Conservation (phyloP, 148 eudicot species). For the Selenicereus undatus region DNA sequence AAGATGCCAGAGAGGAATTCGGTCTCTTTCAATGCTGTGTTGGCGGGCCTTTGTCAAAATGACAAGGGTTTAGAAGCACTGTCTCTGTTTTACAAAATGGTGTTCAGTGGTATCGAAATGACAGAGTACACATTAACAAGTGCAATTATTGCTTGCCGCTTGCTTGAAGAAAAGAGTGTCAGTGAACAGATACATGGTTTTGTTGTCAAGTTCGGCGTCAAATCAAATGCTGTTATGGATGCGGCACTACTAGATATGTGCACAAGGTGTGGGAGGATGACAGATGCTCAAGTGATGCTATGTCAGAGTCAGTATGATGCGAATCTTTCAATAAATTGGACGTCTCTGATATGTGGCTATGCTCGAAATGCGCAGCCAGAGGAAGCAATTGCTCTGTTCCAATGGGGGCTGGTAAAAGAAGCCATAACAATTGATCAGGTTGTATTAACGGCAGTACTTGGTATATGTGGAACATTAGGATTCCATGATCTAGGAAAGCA, state of each 20-base stretch:
- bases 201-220: constrained; percentile 59
- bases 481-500: constrained; percentile 59
- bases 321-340: constrained; percentile 40
- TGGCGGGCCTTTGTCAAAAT: constrained; percentile 71
- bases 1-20: constrained; percentile 67
- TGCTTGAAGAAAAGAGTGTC: constrained; percentile 37
- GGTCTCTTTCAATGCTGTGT: constrained; percentile 63
- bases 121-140: constrained; percentile 66
- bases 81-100: constrained; percentile 55
- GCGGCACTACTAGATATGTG: constrained; percentile 79
- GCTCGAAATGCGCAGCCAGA: constrained; percentile 70
- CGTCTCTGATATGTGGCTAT: constrained; percentile 76
- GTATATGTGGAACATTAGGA: constrained; percentile 70
- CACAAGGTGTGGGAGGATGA: constrained; percentile 74
- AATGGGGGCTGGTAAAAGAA: constrained; percentile 33
- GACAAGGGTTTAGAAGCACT: constrained; percentile 50
- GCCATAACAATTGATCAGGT: constrained; percentile 48
- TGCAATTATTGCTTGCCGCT: constrained; percentile 61
- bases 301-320: constrained; percentile 22
- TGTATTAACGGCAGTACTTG: constrained; percentile 48
- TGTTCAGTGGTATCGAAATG: constrained; percentile 52
- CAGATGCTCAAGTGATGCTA: constrained; percentile 65
- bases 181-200: constrained; percentile 78
- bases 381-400: constrained; percentile 58
- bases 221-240: constrained; percentile 46